Evolutionary conservation across 192 early-diverging fungal species (phyloP).

Genomic region (Podila epicladia): DNA sequence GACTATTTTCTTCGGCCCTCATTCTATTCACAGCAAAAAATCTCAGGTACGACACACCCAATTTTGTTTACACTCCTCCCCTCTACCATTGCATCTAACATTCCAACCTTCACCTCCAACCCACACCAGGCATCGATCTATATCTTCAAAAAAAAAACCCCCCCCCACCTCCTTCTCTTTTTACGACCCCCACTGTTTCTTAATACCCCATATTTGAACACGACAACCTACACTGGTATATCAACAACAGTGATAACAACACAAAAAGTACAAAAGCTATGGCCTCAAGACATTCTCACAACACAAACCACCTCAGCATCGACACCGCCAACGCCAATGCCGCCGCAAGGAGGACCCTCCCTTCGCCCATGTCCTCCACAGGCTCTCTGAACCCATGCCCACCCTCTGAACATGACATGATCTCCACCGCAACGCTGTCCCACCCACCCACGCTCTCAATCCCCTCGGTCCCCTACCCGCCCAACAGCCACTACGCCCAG

Average conservation of each 20-base stretch:
- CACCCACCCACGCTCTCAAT: constrained; percentile 33
- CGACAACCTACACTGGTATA: background rate
- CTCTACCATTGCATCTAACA: too few relatives aligned
- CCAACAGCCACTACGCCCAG: constrained; percentile 26
- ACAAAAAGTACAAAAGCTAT: background rate
- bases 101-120: too few relatives aligned
- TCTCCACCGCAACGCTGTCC: constrained; percentile 29
- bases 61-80: too few relatives aligned
- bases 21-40: too few relatives aligned
- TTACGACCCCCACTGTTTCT: too few relatives aligned
- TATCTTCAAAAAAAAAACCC: too few relatives aligned
- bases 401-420: constrained; percentile 19
- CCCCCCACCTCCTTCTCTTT: too few relatives aligned
- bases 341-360: constrained; percentile 17
- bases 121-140: too few relatives aligned
- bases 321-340: constrained; percentile 23
- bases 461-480: constrained; percentile 16
- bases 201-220: background rate
- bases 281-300: constrained; percentile 12
- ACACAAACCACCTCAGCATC: constrained; percentile 22
- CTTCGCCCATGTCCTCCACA: constrained; percentile 37
- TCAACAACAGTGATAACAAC: background rate
- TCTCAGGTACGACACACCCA: too few relatives aligned
- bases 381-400: constrained; percentile 14
- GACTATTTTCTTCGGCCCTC: too few relatives aligned